Conservation (phyloP, 768 basidiomycete genomes). For the Pleurotus citrinopileatus region DNA sequence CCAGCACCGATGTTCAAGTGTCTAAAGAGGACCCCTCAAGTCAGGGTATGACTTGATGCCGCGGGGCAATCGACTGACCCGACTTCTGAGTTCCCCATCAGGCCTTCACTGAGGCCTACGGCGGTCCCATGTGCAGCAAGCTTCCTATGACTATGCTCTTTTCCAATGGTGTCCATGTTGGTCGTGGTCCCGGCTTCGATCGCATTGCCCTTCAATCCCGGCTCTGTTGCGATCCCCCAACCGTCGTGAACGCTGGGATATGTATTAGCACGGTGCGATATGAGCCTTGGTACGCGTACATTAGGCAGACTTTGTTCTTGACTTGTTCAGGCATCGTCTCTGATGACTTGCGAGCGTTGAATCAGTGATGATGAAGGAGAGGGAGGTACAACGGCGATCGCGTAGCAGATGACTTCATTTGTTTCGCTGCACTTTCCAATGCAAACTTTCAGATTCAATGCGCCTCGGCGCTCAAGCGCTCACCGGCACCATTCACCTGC, state of each 20-base stretch:
- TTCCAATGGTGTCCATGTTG: constrained; percentile 86
- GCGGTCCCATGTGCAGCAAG: constrained; percentile 88
- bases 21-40: constrained; percentile 33
- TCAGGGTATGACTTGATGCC: background rate
- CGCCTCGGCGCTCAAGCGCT: background rate
- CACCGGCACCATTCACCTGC: too few species aligned
- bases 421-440: background rate
- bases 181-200: constrained; percentile 82
- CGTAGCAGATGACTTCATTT: background rate
- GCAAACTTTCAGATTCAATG: background rate
- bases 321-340: constrained; percentile 33
- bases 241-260: constrained; percentile 77
- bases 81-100: constrained; percentile 98
- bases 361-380: constrained; percentile 1
- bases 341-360: background rate
- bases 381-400: constrained; percentile 9
- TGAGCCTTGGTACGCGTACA: constrained; percentile 45
- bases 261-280: background rate
- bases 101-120: constrained; percentile 87
- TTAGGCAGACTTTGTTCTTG: constrained; percentile 89
- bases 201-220: constrained; percentile 82
- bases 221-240: constrained; percentile 76
- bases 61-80: too few species aligned
- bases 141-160: constrained; percentile 68
- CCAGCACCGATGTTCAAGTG: constrained; percentile 96